Base-by-base conservation (phyloP, 2,329 filamentous ascomycete genomes). In the Chrysoporthe deuterocubensis region DNA sequence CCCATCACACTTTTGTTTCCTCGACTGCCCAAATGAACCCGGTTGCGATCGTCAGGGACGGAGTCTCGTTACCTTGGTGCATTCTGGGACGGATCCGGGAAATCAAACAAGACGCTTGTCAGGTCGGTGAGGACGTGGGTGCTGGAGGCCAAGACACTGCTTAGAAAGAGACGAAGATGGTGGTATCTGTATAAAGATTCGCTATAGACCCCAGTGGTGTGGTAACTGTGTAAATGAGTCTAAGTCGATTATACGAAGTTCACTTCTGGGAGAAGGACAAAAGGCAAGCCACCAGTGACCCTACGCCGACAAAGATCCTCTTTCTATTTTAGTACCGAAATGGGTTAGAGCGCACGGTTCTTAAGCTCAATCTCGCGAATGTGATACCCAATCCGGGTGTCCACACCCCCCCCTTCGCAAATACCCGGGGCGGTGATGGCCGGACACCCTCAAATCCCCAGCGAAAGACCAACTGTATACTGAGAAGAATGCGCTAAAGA, bases 11-110 rank as follows among this genome's bases (percentile, higher is more conserved):
- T 56, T 21, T 43, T 56, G 48, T 26, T 26, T 16, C 21, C 6
- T n/a, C 43, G 46, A 13, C 9, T 14, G 9, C n/a, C 46, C 48
- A 26, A 18, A 7, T 18, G 18, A n/a, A 32, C 40, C 40, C 21
- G 40, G 13, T 18, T 8, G 57, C 13, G 59, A 61, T 61, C 42
- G 59, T 61, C 59, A 61, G 59, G 59, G 42, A 46, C 59, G 26
- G 32, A 26, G 48, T 61, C 59, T 61, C 59, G 43, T 61, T 43
- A 61, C 59, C 18, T 43, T 26, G 14, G 32, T 14, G 59, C 42
- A 34, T 46, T 32, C 37, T 44, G 42, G 26, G 26, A 16, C 21
- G 42, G 14, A 61, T 26, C 57, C 14, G 16, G 7, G 9, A 8
- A 3, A 3, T 44, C 16, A 7, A 11, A 16, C 37, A 14, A 7